Percentiles rank a stretch among this genome's conserved stretches.
These are phyloP conservation scores for Ophiocytium majus DNA, from an alignment of 352 stramenopile genomes.

Conservation along the genomic window DNA sequence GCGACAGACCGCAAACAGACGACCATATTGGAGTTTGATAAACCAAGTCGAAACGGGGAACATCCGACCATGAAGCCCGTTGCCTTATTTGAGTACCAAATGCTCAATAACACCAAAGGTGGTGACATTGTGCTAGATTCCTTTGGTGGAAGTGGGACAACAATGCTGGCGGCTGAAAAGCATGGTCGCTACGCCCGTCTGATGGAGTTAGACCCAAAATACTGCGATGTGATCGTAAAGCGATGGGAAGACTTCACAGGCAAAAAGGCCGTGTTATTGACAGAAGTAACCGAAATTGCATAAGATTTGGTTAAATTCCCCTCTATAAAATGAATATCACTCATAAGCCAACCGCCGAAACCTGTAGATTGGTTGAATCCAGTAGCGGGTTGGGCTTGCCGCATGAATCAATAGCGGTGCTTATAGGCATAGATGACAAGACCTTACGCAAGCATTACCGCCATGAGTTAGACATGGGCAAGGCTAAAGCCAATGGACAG, in stretches of 20 bases:
- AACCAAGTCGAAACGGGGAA: neutral
- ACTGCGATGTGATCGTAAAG: neutral
- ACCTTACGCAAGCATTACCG: no score
- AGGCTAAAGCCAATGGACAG: no score
- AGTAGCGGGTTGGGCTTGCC: no score
- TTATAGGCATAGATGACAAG: no score
- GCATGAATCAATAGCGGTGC: no score
- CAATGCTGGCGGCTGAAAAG: neutral
- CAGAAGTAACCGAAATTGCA: no score
- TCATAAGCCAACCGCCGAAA: no score
- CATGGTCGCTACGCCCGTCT: neutral
- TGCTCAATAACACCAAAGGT: neutral
- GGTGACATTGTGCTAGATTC: neutral
- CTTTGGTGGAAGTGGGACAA: neutral
- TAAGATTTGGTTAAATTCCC: no score
- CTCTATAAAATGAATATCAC: no score
- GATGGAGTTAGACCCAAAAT: neutral
- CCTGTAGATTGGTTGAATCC: no score
- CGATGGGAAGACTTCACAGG: neutral
- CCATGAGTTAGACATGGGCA: no score
- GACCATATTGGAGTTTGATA: neutral
- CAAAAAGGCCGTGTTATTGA: neutral
- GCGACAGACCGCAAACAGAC: neutral
- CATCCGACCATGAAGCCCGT: conserved; percentile 12
- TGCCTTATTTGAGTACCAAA: neutral